Evolutionary conservation across 1,284 basidiomycete genomes (phyloP).

Genomic region (Cutaneotrichosporon dermatis): DNA sequence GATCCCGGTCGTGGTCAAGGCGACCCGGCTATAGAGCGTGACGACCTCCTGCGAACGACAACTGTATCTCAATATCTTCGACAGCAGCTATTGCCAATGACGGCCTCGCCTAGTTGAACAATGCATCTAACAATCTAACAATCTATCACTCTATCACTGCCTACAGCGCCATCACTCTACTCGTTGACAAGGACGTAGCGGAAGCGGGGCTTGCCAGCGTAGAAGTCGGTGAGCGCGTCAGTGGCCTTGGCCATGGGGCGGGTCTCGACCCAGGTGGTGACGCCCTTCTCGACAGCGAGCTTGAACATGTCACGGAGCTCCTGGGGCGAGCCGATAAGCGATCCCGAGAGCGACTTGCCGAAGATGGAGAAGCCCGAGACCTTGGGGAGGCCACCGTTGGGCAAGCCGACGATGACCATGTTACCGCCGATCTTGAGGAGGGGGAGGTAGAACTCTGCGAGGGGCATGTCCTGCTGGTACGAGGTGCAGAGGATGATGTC

Average conservation of each 20-base stretch:
- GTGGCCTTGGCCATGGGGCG: slow-evolving; percentile 51
- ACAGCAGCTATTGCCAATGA: too few relatives aligned
- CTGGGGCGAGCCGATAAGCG: slow-evolving; percentile 48
- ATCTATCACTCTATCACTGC: too few relatives aligned
- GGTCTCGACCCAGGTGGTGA: slow-evolving; percentile 50
- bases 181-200: slow-evolving; percentile 52
- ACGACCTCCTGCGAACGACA: too few relatives aligned
- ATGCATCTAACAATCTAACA: too few relatives aligned
- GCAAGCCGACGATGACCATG: slow-evolving; percentile 48
- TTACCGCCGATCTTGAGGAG: slow-evolving; percentile 49
- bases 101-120: too few relatives aligned
- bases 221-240: slow-evolving; percentile 50
- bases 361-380: slow-evolving; percentile 4
- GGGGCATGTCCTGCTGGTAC: slow-evolving; percentile 40
- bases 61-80: too few relatives aligned
- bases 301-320: slow-evolving; percentile 48
- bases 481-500: slow-evolving; percentile 51
- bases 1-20: slow-evolving; percentile 47
- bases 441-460: slow-evolving; percentile 27
- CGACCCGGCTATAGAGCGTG: slow-evolving; percentile 20
- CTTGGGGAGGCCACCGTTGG: slow-evolving; percentile 32
- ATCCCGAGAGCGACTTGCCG: slow-evolving; percentile 33
- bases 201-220: slow-evolving; percentile 50
- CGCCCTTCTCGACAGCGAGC: slow-evolving; percentile 41
- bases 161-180: background rate